Conservation (phyloP, 2,329 filamentous ascomycete species). For the Ceratocystis albifundus region DNA sequence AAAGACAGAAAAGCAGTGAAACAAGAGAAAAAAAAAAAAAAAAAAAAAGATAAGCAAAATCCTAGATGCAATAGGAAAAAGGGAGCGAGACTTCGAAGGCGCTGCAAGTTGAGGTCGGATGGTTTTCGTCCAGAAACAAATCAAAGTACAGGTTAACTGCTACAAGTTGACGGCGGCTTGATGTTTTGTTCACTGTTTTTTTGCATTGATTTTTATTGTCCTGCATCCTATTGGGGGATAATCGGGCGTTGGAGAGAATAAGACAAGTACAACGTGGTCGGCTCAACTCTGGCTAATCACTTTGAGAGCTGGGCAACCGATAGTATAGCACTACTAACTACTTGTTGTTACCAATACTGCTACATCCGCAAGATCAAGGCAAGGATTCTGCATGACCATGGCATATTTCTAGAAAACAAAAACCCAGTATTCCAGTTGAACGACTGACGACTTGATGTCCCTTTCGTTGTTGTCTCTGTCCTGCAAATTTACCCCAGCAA, state of each 20-base stretch:
- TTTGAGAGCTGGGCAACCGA: not conserved
- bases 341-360: not conserved
- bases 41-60: not conserved
- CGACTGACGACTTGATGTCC: not conserved
- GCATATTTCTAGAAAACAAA: not conserved
- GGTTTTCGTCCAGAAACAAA: slow-evolving; percentile 7
- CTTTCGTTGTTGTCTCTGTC: not conserved
- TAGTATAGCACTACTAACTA: not conserved
- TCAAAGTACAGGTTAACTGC: not conserved
- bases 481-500: no score
- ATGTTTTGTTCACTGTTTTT: not conserved
- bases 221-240: slow-evolving; percentile 2
- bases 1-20: slow-evolving; percentile 1
- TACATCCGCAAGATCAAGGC: not conserved
- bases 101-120: not conserved
- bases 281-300: not conserved
- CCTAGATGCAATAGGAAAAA: not conserved
- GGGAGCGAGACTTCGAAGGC: not conserved
- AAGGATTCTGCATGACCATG: not conserved
- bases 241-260: not conserved
- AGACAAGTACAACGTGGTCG: not conserved
- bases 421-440: no score
- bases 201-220: slow-evolving; percentile 1
- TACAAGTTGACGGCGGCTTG: not conserved
- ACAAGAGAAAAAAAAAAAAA: not conserved